Percentiles rank a stretch among this genome's conserved stretches.
These are phyloP conservation scores for Dictyophora rubrovolvata DNA, from an alignment of 768 basidiomycete genomes.

Conservation along the genomic window DNA sequence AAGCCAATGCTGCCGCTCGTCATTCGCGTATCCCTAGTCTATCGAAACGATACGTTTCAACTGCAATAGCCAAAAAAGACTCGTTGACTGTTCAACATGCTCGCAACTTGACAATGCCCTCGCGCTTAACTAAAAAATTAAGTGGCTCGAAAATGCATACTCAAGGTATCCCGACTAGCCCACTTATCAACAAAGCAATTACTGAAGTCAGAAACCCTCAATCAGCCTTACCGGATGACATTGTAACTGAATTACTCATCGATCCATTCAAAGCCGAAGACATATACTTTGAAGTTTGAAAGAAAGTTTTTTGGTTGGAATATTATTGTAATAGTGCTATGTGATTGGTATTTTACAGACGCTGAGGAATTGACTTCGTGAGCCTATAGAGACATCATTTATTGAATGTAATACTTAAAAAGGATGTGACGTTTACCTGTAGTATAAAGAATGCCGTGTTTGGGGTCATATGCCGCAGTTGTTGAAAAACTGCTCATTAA, in stretches of 20 bases:
- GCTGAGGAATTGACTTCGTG: neutral
- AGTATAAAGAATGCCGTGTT: constrained; percentile 41
- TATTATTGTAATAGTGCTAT: neutral
- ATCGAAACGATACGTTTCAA: neutral
- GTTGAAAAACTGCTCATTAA: constrained; percentile 46
- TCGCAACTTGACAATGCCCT: neutral
- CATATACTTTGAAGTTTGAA: neutral
- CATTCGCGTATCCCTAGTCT: neutral
- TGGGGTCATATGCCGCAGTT: constrained; percentile 42
- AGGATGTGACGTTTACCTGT: constrained; percentile 34
- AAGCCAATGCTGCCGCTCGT: neutral
- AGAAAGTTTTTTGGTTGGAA: neutral
- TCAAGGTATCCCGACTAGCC: neutral
- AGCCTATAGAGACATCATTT: neutral
- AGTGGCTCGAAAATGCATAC: neutral
- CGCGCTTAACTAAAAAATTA: neutral
- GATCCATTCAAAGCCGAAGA: neutral
- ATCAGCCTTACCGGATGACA: neutral
- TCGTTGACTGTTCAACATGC: neutral
- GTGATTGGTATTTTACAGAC: neutral
- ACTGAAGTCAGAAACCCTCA: neutral
- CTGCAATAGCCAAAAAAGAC: neutral
- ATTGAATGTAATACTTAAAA: neutral
- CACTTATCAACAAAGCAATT: neutral
- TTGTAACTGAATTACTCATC: neutral